phyloP scores from a whole-genome alignment of 257 asterid species.

The Nicotiana paniculata region DNA sequence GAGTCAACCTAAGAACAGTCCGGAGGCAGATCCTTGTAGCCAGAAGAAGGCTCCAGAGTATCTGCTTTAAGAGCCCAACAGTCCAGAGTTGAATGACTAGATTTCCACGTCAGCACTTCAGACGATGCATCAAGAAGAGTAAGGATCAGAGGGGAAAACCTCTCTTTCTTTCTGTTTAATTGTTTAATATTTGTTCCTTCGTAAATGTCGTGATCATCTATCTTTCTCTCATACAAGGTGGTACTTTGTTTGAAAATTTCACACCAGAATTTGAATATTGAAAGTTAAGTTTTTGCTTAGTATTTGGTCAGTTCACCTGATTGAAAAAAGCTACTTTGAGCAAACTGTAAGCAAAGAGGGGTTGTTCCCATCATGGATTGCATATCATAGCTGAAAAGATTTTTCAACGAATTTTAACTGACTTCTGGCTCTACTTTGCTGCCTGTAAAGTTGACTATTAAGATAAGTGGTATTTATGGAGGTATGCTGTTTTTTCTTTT shows the following conservation, averaged over 20 bases:
- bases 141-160: conserved; percentile 8
- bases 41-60: conserved; percentile 1
- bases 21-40: conserved; percentile 8
- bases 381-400: conserved; percentile 27
- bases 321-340: conserved; percentile 24
- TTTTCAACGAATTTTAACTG: conserved; percentile 33
- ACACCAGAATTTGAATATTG: background rate
- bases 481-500: conserved; percentile 8
- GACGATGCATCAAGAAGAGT: conserved; percentile 15
- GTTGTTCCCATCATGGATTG: conserved; percentile 14
- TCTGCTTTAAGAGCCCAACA: conserved; percentile 10
- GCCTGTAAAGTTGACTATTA: conserved; percentile 8
- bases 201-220: conserved; percentile 8
- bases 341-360: conserved; percentile 35
- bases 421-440: conserved; percentile 17
- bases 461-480: conserved; percentile 3
- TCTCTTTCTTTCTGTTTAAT: background rate
- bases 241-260: conserved; percentile 24
- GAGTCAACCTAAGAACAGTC: conserved; percentile 15
- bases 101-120: conserved; percentile 12
- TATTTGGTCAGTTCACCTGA: conserved; percentile 22
- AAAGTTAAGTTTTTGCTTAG: conserved; percentile 11
- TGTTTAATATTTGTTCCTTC: background rate
- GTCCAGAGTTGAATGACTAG: conserved; percentile 12
- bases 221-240: conserved; percentile 22